These are phyloP conservation scores for Samsoniella hepiali DNA, from an alignment of 2,329 filamentous ascomycete genomes.

Conservation along the genomic window DNA sequence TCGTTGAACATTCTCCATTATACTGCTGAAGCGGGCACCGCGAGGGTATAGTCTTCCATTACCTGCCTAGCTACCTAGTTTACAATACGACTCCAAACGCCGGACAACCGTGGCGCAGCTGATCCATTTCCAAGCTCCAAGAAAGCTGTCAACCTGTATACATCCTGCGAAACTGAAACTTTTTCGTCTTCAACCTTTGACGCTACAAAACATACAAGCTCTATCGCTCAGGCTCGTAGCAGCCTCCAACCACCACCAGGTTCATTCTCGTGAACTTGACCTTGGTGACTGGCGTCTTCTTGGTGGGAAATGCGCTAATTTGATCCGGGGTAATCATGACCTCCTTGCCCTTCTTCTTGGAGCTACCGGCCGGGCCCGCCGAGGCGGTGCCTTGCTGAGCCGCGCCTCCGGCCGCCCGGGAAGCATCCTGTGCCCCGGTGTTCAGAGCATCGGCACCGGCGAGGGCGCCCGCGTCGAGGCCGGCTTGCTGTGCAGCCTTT, in stretches of 20 bases:
- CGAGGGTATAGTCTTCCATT: slow-evolving; percentile 2
- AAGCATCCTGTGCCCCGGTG: slow-evolving; percentile 10
- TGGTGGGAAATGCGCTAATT: slow-evolving; percentile 91
- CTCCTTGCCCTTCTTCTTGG: slow-evolving; percentile 83
- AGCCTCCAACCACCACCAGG: slow-evolving; percentile 79
- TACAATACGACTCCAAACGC: slow-evolving; percentile 11
- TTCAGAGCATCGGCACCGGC: slow-evolving; percentile 36
- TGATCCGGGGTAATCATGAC: slow-evolving; percentile 88
- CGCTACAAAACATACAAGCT: not conserved
- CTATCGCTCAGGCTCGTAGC: slow-evolving; percentile 55
- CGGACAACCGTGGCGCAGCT: not conserved
- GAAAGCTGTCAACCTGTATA: not conserved
- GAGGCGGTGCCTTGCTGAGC: slow-evolving; percentile 29
- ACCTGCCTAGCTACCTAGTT: not conserved
- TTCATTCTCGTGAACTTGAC: slow-evolving; percentile 96
- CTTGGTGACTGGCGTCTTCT: slow-evolving; percentile 92
- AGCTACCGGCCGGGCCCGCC: slow-evolving; percentile 30
- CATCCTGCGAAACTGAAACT: not conserved
- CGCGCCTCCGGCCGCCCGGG: slow-evolving; percentile 13
- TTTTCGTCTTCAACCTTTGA: too few species aligned
- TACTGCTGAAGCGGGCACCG: not conserved
- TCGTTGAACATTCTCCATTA: not conserved
- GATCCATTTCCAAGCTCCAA: not conserved
- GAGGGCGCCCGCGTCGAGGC: slow-evolving; percentile 40
- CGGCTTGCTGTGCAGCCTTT: slow-evolving; percentile 49